Evolutionary conservation across 768 basidiomycete genomes (phyloP).

Genomic region (Lactarius pseudohatsudake): DNA sequence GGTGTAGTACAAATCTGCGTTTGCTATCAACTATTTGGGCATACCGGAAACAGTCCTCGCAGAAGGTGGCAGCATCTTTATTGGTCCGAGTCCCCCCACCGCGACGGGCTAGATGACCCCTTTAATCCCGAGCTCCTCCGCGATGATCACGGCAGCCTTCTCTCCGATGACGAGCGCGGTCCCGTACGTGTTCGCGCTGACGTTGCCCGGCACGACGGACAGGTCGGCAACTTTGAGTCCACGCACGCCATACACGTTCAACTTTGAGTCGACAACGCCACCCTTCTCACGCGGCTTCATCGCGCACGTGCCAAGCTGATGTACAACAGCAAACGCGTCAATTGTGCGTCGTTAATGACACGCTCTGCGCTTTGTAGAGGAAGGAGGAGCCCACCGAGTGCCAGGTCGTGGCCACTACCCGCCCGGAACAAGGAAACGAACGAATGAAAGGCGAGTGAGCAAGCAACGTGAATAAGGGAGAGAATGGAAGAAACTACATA

Average conservation of each 20-base stretch:
- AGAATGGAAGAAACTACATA: neutral
- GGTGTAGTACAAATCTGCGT: neutral
- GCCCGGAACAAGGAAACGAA: too few species aligned
- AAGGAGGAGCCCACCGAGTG: too few species aligned
- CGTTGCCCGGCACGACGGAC: conserved; percentile 41
- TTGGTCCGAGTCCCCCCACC: neutral
- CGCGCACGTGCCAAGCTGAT: conserved; percentile 60
- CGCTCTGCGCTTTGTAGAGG: too few species aligned
- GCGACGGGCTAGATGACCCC: conserved; percentile 38
- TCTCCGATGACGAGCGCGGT: conserved; percentile 52
- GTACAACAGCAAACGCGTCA: conserved; percentile 1
- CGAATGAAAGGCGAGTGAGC: neutral
- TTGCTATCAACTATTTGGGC: neutral
- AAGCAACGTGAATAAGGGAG: neutral
- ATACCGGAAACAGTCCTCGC: neutral
- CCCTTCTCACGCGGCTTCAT: conserved; percentile 59
- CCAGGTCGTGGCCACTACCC: too few species aligned
- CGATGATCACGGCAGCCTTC: conserved; percentile 61
- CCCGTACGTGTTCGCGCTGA: conserved; percentile 46
- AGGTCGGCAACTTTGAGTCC: conserved; percentile 55
- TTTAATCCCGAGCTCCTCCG: conserved; percentile 47
- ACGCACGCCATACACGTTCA: conserved; percentile 61
- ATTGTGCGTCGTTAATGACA: neutral
- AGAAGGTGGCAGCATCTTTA: neutral
- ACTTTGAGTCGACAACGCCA: conserved; percentile 62